Conservation (phyloP, 2,329 filamentous ascomycete species). For the Penicillium psychrosexuale region DNA sequence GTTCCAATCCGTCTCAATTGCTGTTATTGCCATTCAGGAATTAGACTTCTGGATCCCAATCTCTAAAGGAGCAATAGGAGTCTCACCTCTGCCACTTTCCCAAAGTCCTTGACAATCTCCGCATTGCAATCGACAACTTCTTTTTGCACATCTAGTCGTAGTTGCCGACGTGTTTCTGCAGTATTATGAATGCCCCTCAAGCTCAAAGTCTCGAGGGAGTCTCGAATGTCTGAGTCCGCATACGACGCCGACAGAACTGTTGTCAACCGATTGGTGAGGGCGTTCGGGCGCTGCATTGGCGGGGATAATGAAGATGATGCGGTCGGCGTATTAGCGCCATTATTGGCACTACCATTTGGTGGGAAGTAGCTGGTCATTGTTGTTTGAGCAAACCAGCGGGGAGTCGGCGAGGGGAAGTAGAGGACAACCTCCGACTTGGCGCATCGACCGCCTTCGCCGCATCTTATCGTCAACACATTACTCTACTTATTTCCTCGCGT, state of each 20-base stretch:
- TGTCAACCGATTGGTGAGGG: slow-evolving; percentile 77
- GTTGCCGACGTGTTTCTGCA: slow-evolving; percentile 70
- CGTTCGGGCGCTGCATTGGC: slow-evolving; percentile 50
- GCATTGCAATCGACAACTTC: slow-evolving; percentile 93
- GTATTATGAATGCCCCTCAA: slow-evolving; percentile 68
- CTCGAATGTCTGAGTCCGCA: slow-evolving; percentile 85
- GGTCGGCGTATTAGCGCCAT: slow-evolving; percentile 26
- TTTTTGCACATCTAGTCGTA: slow-evolving; percentile 80
- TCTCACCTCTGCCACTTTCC: slow-evolving; percentile 77
- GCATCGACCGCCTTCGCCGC: slow-evolving; percentile 22
- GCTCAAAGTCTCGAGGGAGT: slow-evolving; percentile 77
- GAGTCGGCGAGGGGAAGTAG: slow-evolving; percentile 19
- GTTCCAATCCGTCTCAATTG: slow-evolving; percentile 82
- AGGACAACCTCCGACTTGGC: slow-evolving; percentile 17
- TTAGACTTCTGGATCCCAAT: slow-evolving; percentile 12
- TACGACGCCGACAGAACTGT: slow-evolving; percentile 88
- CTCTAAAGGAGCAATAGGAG: background rate
- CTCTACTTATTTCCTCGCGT: background rate
- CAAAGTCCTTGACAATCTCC: slow-evolving; percentile 82
- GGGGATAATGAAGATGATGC: slow-evolving; percentile 33
- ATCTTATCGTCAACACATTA: slow-evolving; percentile 20
- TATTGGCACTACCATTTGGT: slow-evolving; percentile 23
- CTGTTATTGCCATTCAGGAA: slow-evolving; percentile 44
- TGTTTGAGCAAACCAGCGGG: slow-evolving; percentile 10
- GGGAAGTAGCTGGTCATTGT: slow-evolving; percentile 39